Base-by-base conservation (phyloP, 768 basidiomycete genomes). In the Collybia sordida region DNA sequence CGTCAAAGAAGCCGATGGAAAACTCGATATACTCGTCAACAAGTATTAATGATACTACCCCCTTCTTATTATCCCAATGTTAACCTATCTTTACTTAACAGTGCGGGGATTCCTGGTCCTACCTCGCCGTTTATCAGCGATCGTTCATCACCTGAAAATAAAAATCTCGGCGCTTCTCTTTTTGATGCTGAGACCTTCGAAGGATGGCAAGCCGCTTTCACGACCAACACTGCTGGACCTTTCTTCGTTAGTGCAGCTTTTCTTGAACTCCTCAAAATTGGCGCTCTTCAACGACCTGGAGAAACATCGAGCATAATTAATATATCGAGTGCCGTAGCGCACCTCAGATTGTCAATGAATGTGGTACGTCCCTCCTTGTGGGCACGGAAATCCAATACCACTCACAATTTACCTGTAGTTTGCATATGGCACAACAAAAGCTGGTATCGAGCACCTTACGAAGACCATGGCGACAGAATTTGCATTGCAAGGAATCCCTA, bases 11-110 rank as follows among this genome's bases (percentile, higher is more conserved):
- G 53, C 46, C 19, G 58, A 64, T 14, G 64, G 65, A 18, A 59
- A 57, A 34, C 54, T 65, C 22, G 59, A 66, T 48, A 59, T 66
- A 44, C 56, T 68, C 14, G 58, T 68, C 14, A 66, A 67, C 53
- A 66, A 65, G 66, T 68, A 19, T 45, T 56, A 18, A n/a, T 31
- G 3, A 12, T 15, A 9, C 43, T 0, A 22, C 21, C 5, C n/a
- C 8, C 12, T 50, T 51, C 23, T 18, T 6, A 36, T 17, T 4
- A 1, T 18, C 6, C 23, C 3, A 17, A 18, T 1, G 11, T 15
- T 19, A 15, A 34, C 21, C 22, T 8, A 46, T n/a, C n/a, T 21
- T 1, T 25, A 3, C 23, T 6, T 18, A 12, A 19, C 18, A 48
- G 47, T 17, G 47, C 47, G 7, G 47, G 47, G 12, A 37, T 48